These are phyloP conservation scores for Aphanomyces astaci DNA, from an alignment of 352 stramenopile species.

Conservation along the genomic window DNA sequence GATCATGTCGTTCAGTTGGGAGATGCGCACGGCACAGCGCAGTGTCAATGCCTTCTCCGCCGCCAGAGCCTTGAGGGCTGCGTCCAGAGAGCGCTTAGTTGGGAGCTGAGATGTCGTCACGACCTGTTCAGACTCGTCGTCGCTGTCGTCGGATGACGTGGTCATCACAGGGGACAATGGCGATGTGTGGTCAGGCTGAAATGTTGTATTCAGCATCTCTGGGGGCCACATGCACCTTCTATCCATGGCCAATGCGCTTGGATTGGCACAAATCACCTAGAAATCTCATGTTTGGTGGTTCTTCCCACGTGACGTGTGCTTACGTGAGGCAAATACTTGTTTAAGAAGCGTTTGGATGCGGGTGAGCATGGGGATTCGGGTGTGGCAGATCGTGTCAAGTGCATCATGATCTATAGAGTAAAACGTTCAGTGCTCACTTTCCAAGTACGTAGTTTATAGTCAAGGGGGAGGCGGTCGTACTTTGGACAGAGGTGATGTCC, in stretches of 20 bases:
- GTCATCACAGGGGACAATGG: conserved; percentile 3
- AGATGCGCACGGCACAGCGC: not conserved
- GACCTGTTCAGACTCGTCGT: not conserved
- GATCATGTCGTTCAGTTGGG: conserved; percentile 11
- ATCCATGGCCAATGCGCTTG: too few species aligned
- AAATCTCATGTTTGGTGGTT: too few species aligned
- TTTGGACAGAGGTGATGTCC: not conserved
- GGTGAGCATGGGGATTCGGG: not conserved
- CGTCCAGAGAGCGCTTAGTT: not conserved
- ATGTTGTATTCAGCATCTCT: too few species aligned
- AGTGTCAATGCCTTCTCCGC: conserved; percentile 10
- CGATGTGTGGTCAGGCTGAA: not conserved
- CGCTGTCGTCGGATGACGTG: conserved; percentile 7
- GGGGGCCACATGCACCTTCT: too few species aligned
- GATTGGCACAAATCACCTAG: too few species aligned
- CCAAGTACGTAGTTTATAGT: too few species aligned
- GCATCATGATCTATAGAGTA: not conserved
- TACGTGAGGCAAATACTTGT: not conserved
- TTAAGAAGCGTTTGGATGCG: not conserved
- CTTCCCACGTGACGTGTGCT: too few species aligned
- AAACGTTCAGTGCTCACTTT: not conserved
- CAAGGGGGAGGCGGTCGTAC: not conserved
- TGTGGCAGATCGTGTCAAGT: not conserved
- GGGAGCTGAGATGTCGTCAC: not conserved
- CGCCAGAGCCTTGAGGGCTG: not conserved